Conservation (phyloP, 75 land plant species). For the Ceratopteris richardii region DNA sequence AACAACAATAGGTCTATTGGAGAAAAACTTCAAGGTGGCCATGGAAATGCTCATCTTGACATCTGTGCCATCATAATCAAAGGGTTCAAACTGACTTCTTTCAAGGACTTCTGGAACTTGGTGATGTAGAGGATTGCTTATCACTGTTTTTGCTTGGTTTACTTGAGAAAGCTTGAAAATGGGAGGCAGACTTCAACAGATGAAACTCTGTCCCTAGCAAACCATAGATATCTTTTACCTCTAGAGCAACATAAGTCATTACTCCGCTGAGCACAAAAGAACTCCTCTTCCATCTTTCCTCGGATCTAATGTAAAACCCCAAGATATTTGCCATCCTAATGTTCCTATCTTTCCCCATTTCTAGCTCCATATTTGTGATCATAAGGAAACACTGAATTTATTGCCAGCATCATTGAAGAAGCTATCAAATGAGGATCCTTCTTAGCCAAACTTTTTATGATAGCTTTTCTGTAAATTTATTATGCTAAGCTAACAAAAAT, state of each 20-base stretch:
- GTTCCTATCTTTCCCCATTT: slow-evolving; percentile 89
- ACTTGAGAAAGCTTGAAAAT: slow-evolving; percentile 54
- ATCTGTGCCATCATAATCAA: too few relatives aligned
- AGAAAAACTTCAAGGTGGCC: too few relatives aligned
- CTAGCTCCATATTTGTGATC: slow-evolving; percentile 63
- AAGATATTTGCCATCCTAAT: slow-evolving; percentile 65
- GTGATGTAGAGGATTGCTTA: slow-evolving; percentile 70
- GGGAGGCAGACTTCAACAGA: slow-evolving; percentile 70
- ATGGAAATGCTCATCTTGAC: too few relatives aligned
- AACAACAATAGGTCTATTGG: too few relatives aligned
- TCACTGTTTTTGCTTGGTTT: slow-evolving; percentile 71
- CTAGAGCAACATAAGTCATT: slow-evolving; percentile 68
- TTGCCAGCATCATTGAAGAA: slow-evolving; percentile 76
- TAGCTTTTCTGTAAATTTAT: slow-evolving; percentile 71
- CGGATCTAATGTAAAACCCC: slow-evolving; percentile 60
- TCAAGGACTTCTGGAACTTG: slow-evolving; percentile 76
- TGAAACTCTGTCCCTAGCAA: slow-evolving; percentile 77
- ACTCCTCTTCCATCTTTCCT: slow-evolving; percentile 76
- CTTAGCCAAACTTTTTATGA: slow-evolving; percentile 71
- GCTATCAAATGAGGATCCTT: slow-evolving; percentile 92
- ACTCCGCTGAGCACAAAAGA: slow-evolving; percentile 77
- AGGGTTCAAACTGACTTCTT: too few relatives aligned
- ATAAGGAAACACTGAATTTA: slow-evolving; percentile 70
- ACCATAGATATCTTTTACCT: slow-evolving; percentile 78
- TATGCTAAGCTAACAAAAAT: slow-evolving; percentile 88